Evolutionary conservation across 106 monocot genomes (phyloP).

Genomic region (Narthecium ossifragum): DNA sequence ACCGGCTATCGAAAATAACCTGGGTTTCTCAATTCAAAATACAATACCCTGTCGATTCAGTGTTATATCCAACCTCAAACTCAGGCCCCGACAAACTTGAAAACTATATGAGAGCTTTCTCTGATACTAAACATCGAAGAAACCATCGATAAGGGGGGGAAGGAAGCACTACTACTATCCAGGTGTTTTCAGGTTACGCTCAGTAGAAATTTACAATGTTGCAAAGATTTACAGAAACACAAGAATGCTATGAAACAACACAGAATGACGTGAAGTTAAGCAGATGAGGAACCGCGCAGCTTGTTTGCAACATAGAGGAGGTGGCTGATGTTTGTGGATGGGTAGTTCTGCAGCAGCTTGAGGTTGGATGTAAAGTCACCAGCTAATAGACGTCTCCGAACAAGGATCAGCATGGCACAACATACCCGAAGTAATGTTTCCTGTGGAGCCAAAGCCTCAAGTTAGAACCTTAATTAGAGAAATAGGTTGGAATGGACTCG

Average conservation of each 20-base stretch:
- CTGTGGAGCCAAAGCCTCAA: too few species aligned
- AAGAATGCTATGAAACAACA: neutral
- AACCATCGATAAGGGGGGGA: too few species aligned
- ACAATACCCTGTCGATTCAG: too few species aligned
- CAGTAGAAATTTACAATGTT: neutral
- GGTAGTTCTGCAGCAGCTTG: slow-evolving; percentile 64
- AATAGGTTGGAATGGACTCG: neutral
- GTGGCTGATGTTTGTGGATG: slow-evolving; percentile 64
- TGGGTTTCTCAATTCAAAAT: too few species aligned
- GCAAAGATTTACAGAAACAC: neutral
- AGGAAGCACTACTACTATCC: too few species aligned
- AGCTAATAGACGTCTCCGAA: slow-evolving; percentile 42
- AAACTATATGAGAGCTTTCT: too few species aligned
- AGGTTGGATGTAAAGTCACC: slow-evolving; percentile 69
- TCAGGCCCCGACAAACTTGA: too few species aligned
- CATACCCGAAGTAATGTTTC: slow-evolving; percentile 67
- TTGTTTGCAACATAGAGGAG: slow-evolving; percentile 80
- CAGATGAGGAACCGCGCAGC: slow-evolving; percentile 23
- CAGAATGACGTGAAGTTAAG: neutral
- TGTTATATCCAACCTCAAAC: too few species aligned
- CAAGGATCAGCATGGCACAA: slow-evolving; percentile 61
- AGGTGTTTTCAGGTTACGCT: too few species aligned
- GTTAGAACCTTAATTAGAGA: neutral
- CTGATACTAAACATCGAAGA: too few species aligned
- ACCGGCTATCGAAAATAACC: too few species aligned